These are phyloP conservation scores for Opeltia flavorubescens DNA, from an alignment of 495 filamentous ascomycete species.

Conservation along the genomic window DNA sequence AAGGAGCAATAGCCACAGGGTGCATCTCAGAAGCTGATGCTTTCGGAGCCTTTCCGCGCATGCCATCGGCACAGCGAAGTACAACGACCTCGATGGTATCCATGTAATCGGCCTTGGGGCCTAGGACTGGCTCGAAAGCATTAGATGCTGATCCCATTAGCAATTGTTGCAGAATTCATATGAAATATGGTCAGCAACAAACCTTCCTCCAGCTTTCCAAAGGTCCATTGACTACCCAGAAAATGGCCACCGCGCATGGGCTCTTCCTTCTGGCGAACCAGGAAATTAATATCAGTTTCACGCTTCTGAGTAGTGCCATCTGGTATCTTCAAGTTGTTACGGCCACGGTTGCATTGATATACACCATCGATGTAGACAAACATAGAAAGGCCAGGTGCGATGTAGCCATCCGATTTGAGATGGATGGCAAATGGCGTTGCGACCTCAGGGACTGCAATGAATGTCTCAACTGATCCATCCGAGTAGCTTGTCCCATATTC, in stretches of 20 bases:
- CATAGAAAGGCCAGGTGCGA: slow-evolving; percentile 31
- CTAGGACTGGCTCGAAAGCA: not conserved
- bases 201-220: slow-evolving; percentile 28
- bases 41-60: not conserved
- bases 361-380: slow-evolving; percentile 36
- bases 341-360: slow-evolving; percentile 36
- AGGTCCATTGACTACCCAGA: slow-evolving; percentile 29
- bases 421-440: slow-evolving; percentile 25
- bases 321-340: slow-evolving; percentile 19
- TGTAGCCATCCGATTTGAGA: slow-evolving; percentile 26
- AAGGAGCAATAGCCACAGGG: not conserved
- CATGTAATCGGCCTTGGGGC: slow-evolving; percentile 20
- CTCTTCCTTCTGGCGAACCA: slow-evolving; percentile 31
- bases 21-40: not conserved
- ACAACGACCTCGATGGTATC: slow-evolving; percentile 36
- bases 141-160: not conserved
- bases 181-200: not conserved
- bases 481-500: slow-evolving; percentile 29
- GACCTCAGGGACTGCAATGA: slow-evolving; percentile 25
- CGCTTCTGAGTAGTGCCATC: slow-evolving; percentile 2
- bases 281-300: slow-evolving; percentile 24
- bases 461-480: slow-evolving; percentile 31
- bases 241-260: slow-evolving; percentile 21
- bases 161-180: not conserved
- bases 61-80: slow-evolving; percentile 14